These are phyloP conservation scores for Helotiales sp. DNA, from an alignment of 2,329 filamentous ascomycete genomes.

Conservation along the genomic window DNA sequence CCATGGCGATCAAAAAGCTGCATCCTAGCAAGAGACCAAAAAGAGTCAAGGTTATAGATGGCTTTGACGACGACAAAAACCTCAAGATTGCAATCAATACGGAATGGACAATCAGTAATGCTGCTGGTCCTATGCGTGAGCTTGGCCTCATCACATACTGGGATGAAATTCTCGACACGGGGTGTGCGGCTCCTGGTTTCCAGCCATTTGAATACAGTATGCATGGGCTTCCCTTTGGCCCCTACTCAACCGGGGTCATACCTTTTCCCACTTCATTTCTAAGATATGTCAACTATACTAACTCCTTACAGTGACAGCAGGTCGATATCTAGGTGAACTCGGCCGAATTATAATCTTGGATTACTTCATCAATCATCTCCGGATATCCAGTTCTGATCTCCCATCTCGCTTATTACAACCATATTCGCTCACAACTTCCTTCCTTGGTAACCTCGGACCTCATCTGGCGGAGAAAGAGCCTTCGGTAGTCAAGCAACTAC, in stretches of 20 bases:
- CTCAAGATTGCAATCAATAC: conserved; percentile 78
- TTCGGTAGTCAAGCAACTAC: conserved; percentile 48
- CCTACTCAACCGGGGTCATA: too few species aligned
- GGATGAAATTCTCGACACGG: conserved; percentile 66
- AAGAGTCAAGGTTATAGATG: conserved; percentile 49
- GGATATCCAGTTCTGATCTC: conserved; percentile 17
- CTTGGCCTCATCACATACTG: conserved; percentile 66
- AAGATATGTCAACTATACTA: too few species aligned
- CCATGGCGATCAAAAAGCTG: conserved; percentile 63
- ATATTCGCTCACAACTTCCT: conserved; percentile 63
- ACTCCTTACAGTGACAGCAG: too few species aligned
- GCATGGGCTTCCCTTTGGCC: too few species aligned
- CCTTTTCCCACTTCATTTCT: too few species aligned
- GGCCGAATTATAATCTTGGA: conserved; percentile 77
- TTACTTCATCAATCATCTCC: conserved; percentile 65
- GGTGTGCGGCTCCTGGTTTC: conserved; percentile 76
- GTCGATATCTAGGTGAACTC: conserved; percentile 87
- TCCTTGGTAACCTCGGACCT: conserved; percentile 69
- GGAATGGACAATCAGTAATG: conserved; percentile 80
- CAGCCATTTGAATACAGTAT: conserved; percentile 97
- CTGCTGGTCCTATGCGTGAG: conserved; percentile 64
- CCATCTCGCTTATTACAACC: conserved; percentile 21
- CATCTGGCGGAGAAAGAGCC: conserved; percentile 37
- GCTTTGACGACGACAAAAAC: conserved; percentile 45
- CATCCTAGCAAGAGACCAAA: conserved; percentile 61